phyloP scores from a whole-genome alignment of 129 eudicot species.

The Pulicaria dysenterica region DNA sequence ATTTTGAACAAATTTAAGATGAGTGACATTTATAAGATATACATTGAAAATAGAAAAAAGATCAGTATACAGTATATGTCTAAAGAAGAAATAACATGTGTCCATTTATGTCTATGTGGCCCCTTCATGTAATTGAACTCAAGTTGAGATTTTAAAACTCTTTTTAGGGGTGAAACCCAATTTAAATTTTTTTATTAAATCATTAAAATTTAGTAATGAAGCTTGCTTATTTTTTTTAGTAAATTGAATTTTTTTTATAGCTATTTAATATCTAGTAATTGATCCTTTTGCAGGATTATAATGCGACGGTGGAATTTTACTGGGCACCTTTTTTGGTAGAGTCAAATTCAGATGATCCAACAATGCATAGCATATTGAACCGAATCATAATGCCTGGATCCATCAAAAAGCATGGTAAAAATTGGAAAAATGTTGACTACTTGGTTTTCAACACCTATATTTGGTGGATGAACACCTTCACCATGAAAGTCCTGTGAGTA shows the following conservation, averaged over 20 bases:
- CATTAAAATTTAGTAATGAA: not conserved
- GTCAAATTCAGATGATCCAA: slow-evolving; percentile 95
- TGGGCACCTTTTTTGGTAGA: slow-evolving; percentile 99
- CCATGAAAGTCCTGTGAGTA: slow-evolving; percentile 94
- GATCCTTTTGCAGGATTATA: slow-evolving; percentile 66
- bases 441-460: slow-evolving; percentile 91
- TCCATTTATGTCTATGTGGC: slow-evolving; percentile 1
- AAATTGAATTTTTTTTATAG: not conserved
- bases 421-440: slow-evolving; percentile 85
- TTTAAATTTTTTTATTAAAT: not conserved
- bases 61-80: not conserved
- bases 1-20: not conserved
- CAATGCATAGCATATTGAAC: slow-evolving; percentile 79
- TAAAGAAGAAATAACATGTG: slow-evolving; percentile 26
- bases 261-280: not conserved
- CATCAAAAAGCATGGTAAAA: slow-evolving; percentile 71
- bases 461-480: slow-evolving; percentile 97
- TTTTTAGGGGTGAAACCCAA: not conserved
- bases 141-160: not conserved
- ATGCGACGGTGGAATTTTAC: slow-evolving; percentile 93
- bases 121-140: slow-evolving; percentile 1
- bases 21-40: not conserved
- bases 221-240: not conserved
- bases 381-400: slow-evolving; percentile 95
- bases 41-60: not conserved